These are phyloP conservation scores for Oryza brachyantha DNA, from an alignment of 176 grass and related monocot genomes.

Conservation along the genomic window DNA sequence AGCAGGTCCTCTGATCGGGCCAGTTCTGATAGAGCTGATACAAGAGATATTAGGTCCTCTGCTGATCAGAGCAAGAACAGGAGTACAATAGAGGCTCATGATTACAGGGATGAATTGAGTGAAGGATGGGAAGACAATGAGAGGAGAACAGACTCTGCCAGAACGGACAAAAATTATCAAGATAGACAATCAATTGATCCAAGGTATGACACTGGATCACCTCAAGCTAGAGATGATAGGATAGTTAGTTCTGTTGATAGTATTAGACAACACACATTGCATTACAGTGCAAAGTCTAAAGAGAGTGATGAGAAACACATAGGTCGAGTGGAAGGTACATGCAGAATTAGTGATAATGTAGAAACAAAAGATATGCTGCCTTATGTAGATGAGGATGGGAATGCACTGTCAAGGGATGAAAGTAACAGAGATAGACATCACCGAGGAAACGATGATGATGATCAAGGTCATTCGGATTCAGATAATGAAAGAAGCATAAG, in stretches of 20 bases:
- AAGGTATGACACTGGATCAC: constrained; percentile 18
- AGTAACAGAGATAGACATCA: constrained; percentile 32
- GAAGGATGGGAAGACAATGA: constrained; percentile 22
- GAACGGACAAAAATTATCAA: constrained; percentile 1
- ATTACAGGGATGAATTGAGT: constrained; percentile 30
- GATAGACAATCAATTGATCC: constrained; percentile 12
- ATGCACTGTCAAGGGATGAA: constrained; percentile 15
- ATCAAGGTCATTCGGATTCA: constrained; percentile 48
- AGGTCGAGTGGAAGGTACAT: background rate
- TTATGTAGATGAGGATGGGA: constrained; percentile 37
- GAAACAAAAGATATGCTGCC: constrained; percentile 25
- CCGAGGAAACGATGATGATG: constrained; percentile 36
- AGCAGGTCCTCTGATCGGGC: constrained; percentile 33
- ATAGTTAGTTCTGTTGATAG: constrained; percentile 14
- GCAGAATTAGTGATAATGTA: constrained; percentile 4
- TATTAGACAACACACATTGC: constrained; percentile 1
- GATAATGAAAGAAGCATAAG: constrained; percentile 46
- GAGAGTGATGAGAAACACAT: background rate
- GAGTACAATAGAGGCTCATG: constrained; percentile 11
- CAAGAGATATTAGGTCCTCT: constrained; percentile 28
- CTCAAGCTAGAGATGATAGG: constrained; percentile 25
- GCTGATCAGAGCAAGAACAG: constrained; percentile 35
- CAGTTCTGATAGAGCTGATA: constrained; percentile 32
- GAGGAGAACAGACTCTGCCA: constrained; percentile 17
- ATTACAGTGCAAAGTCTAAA: constrained; percentile 6